Base-by-base conservation (phyloP, 2,329 filamentous ascomycete species). In the Orbilia quercus region DNA sequence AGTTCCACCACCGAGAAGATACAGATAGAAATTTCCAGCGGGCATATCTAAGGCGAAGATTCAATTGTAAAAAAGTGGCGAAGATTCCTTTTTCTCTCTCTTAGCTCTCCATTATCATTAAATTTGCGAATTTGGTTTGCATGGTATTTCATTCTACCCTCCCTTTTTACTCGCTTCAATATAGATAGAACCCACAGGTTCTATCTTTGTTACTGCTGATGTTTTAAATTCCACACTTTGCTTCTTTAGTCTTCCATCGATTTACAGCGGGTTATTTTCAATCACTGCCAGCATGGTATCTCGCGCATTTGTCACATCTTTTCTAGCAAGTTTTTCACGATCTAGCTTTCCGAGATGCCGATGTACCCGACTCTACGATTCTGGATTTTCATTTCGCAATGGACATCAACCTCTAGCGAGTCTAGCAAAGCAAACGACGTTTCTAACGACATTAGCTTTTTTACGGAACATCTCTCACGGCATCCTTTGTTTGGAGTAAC, bases 181-280 rank as follows among this genome's bases (percentile, higher is more conserved):
- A 47, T 16, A 36, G 55, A 57, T 51, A 38, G 44, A 73, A 34
- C 20, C 54, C n/a, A 18, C 4, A 18, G 60, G 25, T 48, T 47
- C 50, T 16, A 31, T 53, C 47, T 25, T 34, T 22, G 22, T 40
- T 62, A 59, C 58, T 73, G 60, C 69, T 73, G 60, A 73, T 73
- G 28, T 62, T 48, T 34, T 60, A 20, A 6, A 42, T n/a, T 22
- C n/a, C n/a, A 53, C 40, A 6, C 9, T 60, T 57, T 66, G 22
- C 38, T 62, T 67, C n/a, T 58, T 34, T 72, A 63, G 48, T 42
- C 34, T 36, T 57, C 9, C 25, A 40, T 40, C 60, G 45, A 25
- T 60, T 60, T 22, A 22, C 18, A 73, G 67, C 67, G 53, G 62
- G 53, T 51, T 57, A 28, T 38, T 62, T 28, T 57, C 42, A 45